Percentiles rank a stretch among this genome's conserved stretches.
Evolutionary conservation across 352 stramenopile species (phyloP).

Genomic region (Globisporangium acanthophoron): DNA sequence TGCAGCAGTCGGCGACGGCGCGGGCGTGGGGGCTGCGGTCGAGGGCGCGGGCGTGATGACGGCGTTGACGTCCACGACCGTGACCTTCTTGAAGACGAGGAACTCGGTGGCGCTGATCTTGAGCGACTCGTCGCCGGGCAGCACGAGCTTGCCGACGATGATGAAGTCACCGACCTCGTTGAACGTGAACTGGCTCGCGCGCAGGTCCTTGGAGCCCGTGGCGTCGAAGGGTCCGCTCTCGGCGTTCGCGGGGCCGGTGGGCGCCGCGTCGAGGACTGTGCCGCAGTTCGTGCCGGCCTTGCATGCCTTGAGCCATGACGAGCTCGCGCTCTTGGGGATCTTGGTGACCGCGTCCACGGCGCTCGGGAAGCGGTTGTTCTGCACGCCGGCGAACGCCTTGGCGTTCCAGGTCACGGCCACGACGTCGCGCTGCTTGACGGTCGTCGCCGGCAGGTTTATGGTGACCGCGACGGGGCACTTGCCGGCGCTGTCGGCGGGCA

Average conservation of each 20-base stretch:
- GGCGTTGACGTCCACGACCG: conserved; percentile 38
- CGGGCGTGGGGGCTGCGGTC: conserved; percentile 4
- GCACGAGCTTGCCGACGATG: conserved; percentile 50
- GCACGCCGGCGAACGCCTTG: conserved; percentile 22
- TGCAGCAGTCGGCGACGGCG: background rate
- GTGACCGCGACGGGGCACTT: conserved; percentile 54
- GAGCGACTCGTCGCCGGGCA: conserved; percentile 40
- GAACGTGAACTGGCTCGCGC: conserved; percentile 44
- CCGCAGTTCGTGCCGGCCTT: conserved; percentile 61
- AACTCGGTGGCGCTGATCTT: conserved; percentile 54
- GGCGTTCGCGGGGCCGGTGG: conserved; percentile 25
- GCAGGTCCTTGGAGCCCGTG: conserved; percentile 39
- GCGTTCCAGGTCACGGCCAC: conserved; percentile 54
- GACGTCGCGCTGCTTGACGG: conserved; percentile 42
- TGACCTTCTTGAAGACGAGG: conserved; percentile 63
- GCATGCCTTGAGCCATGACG: conserved; percentile 52
- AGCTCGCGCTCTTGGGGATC: conserved; percentile 25
- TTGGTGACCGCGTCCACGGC: conserved; percentile 39
- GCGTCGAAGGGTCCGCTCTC: conserved; percentile 34
- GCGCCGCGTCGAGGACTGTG: conserved; percentile 33
- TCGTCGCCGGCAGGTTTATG: conserved; percentile 27
- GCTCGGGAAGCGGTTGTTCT: conserved; percentile 55
- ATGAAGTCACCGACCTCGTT: conserved; percentile 50
- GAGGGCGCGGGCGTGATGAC: conserved; percentile 25
- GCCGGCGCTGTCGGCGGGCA: conserved; percentile 39